Evolutionary conservation across 345 rosid genomes (phyloP), one percentile per base, ranked within the genome.

Genomic region (Boechera stricta): DNA sequence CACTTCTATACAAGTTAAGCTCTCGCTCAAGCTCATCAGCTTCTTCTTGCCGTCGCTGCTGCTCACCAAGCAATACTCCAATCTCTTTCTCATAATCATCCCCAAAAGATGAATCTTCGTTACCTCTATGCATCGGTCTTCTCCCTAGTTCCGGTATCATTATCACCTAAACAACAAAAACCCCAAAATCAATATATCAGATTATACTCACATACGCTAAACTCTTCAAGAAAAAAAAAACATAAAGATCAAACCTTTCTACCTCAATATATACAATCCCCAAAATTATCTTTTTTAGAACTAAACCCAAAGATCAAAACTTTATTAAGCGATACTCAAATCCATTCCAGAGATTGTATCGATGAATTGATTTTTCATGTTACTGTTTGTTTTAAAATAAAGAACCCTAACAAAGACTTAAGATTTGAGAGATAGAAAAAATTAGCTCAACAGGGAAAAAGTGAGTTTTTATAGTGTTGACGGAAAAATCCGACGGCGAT

Each of bases 401-500:
- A 60, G 64, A 59, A 78, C 69, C 52, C 77, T 51, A 47, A 71
- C 65, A 56, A 63, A 16, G 74, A 62, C 72, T 59, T 59, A 16
- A 75, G 76, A 36, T 60, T 60, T 64, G 15, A 48, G 71, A 74
- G 45, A 42, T 21, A 41, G 54, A 39, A 38, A 38, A 38, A 38
- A 38, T 2, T 38, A 38, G 41, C 41, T 38, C 3, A 38, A 38
- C 11, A 7, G 41, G 69, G 61, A 71, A 72, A 53, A 26, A 60
- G 6, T 10, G 56, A 56, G n/a, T 70, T 71, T 42, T 75, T 76
- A 64, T 80, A 67, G 71, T 71, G 71, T 75, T 49, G 79, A 87
- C 83, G 85, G 87, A 88, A 86, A 78, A 85, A 83, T 84, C 78
- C 78, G 96, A 91, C 97, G 97, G 97, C 96, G 91, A 85, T 85